A percentile compares a stretch with the other conserved stretches of the same genome.
Evolutionary conservation across 352 stramenopile species (phyloP).

Genomic region (Phytophthora podocarpi): DNA sequence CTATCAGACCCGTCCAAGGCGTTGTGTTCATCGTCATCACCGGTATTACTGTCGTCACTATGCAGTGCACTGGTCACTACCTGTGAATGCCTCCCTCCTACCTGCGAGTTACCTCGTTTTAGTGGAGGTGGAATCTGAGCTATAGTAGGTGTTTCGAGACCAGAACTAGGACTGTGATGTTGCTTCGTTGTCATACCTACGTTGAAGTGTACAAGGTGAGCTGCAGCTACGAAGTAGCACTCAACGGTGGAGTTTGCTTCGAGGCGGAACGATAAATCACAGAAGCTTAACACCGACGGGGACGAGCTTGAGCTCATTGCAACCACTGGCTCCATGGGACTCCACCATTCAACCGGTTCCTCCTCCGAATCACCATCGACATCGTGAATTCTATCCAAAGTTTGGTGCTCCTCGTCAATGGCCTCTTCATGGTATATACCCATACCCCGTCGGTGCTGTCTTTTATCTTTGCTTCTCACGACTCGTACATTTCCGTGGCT

Average conservation of each 20-base stretch:
- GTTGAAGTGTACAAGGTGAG: conserved; percentile 33
- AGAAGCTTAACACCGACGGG: conserved; percentile 22
- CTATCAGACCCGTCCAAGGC: conserved; percentile 7
- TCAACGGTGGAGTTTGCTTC: conserved; percentile 51
- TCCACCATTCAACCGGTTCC: conserved; percentile 39
- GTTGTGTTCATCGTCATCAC: conserved; percentile 24
- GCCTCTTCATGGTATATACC: background rate
- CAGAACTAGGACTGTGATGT: background rate
- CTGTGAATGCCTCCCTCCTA: conserved; percentile 32
- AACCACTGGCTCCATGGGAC: conserved; percentile 35
- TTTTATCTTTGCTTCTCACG: conserved; percentile 17
- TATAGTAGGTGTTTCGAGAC: background rate
- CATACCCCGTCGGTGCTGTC: background rate
- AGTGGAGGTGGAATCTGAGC: conserved; percentile 10
- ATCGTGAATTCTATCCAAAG: background rate
- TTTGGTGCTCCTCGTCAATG: conserved; percentile 5
- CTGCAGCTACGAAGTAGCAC: conserved; percentile 60
- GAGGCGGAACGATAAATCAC: conserved; percentile 20
- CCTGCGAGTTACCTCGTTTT: conserved; percentile 26
- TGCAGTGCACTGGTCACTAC: conserved; percentile 40
- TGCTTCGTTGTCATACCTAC: conserved; percentile 1
- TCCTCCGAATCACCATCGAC: conserved; percentile 13
- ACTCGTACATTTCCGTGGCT: conserved; percentile 35
- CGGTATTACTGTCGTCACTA: background rate
- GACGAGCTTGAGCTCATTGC: conserved; percentile 20